phyloP scores from a whole-genome alignment of 1,284 basidiomycete species.

The Wolfiporia cocos region DNA sequence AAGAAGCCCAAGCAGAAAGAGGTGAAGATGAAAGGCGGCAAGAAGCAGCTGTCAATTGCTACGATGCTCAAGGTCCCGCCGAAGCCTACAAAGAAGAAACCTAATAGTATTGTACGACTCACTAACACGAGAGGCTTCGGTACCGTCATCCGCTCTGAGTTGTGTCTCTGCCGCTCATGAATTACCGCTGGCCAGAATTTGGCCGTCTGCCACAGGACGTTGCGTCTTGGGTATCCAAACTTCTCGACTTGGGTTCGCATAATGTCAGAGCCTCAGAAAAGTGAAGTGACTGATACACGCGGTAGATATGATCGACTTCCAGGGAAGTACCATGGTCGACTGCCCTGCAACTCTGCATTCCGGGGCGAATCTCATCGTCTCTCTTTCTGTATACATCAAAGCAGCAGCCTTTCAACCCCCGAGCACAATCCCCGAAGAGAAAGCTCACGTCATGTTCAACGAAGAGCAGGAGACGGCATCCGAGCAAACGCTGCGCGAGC shows the following conservation, averaged over 20 bases:
- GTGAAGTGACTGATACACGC: neutral
- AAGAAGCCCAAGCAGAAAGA: conserved; percentile 22
- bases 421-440: conserved; percentile 29
- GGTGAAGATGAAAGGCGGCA: conserved; percentile 31
- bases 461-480: conserved; percentile 72
- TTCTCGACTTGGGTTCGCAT: conserved; percentile 61
- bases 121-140: conserved; percentile 62
- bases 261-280: neutral
- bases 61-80: conserved; percentile 58
- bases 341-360: conserved; percentile 59
- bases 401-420: conserved; percentile 56
- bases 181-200: conserved; percentile 42
- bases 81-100: conserved; percentile 47
- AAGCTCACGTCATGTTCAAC: conserved; percentile 41
- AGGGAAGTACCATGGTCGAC: conserved; percentile 61
- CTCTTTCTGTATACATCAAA: conserved; percentile 61
- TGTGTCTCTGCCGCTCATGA: conserved; percentile 1
- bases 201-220: conserved; percentile 65
- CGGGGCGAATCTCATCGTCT: conserved; percentile 67
- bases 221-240: conserved; percentile 62
- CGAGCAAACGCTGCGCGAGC: conserved; percentile 70
- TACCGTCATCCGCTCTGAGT: too few species aligned
- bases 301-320: conserved; percentile 56
- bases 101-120: conserved; percentile 63
- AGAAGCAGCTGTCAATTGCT: conserved; percentile 60